Percentiles rank a stretch among this genome's conserved stretches.
phyloP scores from a whole-genome alignment of 352 stramenopile genomes.

The Globisporangium paddicum region DNA sequence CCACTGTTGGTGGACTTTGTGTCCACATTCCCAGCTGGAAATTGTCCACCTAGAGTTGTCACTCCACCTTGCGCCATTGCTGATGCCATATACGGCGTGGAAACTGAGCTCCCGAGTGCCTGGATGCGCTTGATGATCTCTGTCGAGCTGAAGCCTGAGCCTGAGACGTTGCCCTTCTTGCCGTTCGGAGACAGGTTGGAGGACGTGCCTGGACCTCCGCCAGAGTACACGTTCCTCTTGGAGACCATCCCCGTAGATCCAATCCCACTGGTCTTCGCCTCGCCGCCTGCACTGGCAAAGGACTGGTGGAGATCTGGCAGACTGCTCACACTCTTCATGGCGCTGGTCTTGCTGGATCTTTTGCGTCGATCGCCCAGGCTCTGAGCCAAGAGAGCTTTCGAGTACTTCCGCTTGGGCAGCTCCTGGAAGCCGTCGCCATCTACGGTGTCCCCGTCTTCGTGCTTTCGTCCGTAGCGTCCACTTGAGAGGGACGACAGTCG shows the following conservation, averaged over 20 bases:
- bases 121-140: conserved; percentile 59
- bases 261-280: background rate
- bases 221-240: conserved; percentile 1
- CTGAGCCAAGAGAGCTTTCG: background rate
- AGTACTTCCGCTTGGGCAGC: conserved; percentile 14
- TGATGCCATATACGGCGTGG: conserved; percentile 17
- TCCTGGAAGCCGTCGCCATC: background rate
- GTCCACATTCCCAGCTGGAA: background rate
- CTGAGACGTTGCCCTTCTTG: background rate
- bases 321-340: conserved; percentile 24
- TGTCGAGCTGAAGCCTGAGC: conserved; percentile 22
- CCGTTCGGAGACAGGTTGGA: background rate
- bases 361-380: background rate
- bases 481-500: background rate
- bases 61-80: conserved; percentile 7
- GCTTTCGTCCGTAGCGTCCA: background rate
- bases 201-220: background rate
- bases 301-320: conserved; percentile 33
- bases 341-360: conserved; percentile 6
- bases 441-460: background rate
- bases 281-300: background rate
- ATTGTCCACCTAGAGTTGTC: background rate
- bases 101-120: conserved; percentile 40
- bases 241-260: background rate
- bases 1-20: background rate